Conservation (phyloP, 139 green algal genomes). For the Yamagishiella unicocca region DNA sequence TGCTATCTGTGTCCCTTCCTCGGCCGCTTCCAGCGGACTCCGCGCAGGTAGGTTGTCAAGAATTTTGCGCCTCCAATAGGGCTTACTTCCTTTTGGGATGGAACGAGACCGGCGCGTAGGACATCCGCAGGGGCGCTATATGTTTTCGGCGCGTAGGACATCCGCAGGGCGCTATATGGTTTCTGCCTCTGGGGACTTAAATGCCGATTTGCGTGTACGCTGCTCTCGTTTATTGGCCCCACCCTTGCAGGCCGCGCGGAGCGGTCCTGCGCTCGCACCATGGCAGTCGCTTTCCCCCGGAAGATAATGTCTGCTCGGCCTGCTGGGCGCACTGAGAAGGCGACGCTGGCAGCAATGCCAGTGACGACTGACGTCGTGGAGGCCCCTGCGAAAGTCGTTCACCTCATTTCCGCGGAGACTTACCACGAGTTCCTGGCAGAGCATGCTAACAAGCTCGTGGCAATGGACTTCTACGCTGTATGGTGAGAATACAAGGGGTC, state of each 20-base stretch:
- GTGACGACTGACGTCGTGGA: background rate
- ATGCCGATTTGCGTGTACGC: too few species aligned
- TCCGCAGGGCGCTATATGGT: too few species aligned
- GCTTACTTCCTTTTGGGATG: too few species aligned
- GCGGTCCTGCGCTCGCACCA: background rate
- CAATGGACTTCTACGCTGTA: conserved; percentile 19
- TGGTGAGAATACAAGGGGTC: too few species aligned
- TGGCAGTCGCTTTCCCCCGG: conserved; percentile 14
- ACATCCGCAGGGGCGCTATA: too few species aligned
- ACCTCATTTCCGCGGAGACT: background rate
- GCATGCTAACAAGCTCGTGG: conserved; percentile 9
- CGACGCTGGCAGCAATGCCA: background rate
- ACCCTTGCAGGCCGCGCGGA: background rate
- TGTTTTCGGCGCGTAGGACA: too few species aligned
- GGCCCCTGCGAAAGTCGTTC: conserved; percentile 5
- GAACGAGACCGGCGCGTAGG: too few species aligned
- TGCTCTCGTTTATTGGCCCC: too few species aligned
- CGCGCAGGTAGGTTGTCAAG: background rate
- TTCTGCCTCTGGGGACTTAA: too few species aligned
- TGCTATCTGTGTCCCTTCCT: background rate
- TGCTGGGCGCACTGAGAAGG: background rate
- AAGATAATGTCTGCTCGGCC: background rate
- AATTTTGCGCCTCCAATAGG: too few species aligned
- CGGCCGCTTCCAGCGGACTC: background rate
- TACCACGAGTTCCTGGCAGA: conserved; percentile 26